phyloP scores from a whole-genome alignment of 768 basidiomycete species.

The Lactarius akahatsu region DNA sequence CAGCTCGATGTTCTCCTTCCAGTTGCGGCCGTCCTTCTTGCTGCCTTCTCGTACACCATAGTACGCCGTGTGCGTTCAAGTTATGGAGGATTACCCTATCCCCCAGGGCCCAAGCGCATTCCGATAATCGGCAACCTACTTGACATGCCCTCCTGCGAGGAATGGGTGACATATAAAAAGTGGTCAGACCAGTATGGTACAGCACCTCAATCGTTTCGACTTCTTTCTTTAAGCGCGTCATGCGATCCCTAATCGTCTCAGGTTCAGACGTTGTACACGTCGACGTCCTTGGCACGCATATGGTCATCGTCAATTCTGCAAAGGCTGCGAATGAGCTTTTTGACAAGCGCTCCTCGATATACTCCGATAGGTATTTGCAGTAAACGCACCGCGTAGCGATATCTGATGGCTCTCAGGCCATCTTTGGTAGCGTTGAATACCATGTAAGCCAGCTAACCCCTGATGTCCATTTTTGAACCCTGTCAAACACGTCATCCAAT shows the following conservation, averaged over 20 bases:
- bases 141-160: conserved; percentile 1
- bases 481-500: background rate
- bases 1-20: conserved; percentile 2
- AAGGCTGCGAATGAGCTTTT: conserved; percentile 18
- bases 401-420: conserved; percentile 2
- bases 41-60: background rate
- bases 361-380: conserved; percentile 10
- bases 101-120: conserved; percentile 21
- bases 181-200: conserved; percentile 16
- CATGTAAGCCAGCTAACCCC: background rate
- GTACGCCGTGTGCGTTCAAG: background rate
- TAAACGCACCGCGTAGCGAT: background rate
- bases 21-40: background rate
- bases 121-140: conserved; percentile 23
- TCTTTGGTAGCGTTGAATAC: conserved; percentile 1
- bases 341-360: conserved; percentile 11
- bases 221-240: background rate
- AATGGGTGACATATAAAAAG: conserved; percentile 12
- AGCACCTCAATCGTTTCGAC: background rate
- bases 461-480: background rate
- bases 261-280: conserved; percentile 29
- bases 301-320: conserved; percentile 40
- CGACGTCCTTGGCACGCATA: conserved; percentile 23
- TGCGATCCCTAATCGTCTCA: background rate
- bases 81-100: background rate